Conservation (phyloP, 2,329 filamentous ascomycete species). For the Fusarium marasasianum region DNA sequence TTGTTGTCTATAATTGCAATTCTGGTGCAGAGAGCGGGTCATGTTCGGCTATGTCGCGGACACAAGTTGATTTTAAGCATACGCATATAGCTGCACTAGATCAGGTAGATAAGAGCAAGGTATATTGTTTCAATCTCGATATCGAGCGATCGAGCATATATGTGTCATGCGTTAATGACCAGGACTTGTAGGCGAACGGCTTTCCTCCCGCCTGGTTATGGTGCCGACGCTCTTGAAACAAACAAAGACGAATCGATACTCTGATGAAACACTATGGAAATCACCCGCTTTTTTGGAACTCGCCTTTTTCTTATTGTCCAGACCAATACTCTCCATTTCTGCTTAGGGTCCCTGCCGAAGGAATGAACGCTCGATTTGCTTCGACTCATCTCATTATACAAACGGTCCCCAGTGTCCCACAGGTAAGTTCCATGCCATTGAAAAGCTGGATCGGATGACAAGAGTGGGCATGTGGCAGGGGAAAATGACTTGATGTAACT, state of each 20-base stretch:
- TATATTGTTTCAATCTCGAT: constrained; percentile 22
- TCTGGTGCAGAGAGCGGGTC: not conserved
- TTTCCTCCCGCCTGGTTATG: not conserved
- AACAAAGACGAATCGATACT: constrained; percentile 14
- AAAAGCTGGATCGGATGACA: constrained; percentile 15
- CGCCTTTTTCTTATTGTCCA: not conserved
- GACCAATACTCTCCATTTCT: not conserved
- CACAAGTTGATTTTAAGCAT: not conserved
- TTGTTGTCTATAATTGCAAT: not conserved
- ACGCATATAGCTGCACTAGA: not conserved
- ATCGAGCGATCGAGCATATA: constrained; percentile 10
- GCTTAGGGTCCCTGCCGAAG: not conserved
- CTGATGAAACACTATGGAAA: not conserved
- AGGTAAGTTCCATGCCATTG: not conserved
- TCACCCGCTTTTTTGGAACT: not conserved
- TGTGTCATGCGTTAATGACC: not conserved
- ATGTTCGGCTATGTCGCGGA: not conserved
- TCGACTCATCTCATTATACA: not conserved
- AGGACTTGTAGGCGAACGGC: not conserved
- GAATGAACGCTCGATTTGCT: not conserved
- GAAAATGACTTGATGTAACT: not conserved
- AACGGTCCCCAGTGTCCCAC: not conserved
- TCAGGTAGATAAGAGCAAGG: not conserved
- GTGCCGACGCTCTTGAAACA: constrained; percentile 12
- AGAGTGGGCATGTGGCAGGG: constrained; percentile 2